Conservation (phyloP, 73 alveolate species). For the Diophrys sp. region DNA sequence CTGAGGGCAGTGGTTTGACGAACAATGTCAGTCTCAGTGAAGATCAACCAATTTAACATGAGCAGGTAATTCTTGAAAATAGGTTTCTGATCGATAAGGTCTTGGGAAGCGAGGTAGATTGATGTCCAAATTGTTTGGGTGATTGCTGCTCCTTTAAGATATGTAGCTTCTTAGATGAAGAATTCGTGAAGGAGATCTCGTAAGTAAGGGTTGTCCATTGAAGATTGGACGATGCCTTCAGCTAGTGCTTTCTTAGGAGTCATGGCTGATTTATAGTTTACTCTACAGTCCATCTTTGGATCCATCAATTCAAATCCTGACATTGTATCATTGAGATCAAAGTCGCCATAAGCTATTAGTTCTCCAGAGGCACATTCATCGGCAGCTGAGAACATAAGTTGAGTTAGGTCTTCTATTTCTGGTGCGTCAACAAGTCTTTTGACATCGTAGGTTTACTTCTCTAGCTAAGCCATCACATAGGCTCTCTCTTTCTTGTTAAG, state of each 20-base stretch:
- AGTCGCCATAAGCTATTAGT: constrained; percentile 7
- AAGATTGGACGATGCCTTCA: constrained; percentile 25
- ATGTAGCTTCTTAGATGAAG: constrained; percentile 31
- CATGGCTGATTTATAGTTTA: constrained; percentile 20
- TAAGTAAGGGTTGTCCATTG: constrained; percentile 11
- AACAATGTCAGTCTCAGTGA: constrained; percentile 24
- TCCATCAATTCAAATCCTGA: constrained; percentile 62
- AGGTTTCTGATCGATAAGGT: constrained; percentile 18
- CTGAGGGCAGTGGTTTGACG: constrained; percentile 20
- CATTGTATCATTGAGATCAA: constrained; percentile 60
- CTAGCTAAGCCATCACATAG: not conserved
- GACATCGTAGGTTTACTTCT: not conserved
- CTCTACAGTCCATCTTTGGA: constrained; percentile 55
- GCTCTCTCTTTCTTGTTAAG: not conserved
- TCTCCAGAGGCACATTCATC: not conserved
- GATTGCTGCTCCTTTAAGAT: constrained; percentile 25
- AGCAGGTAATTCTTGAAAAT: constrained; percentile 17
- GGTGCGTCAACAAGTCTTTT: not conserved
- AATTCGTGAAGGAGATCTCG: constrained; percentile 31
- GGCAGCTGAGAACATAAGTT: not conserved
- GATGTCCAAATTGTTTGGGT: constrained; percentile 35
- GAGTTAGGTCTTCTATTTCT: not conserved
- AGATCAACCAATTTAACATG: constrained; percentile 21
- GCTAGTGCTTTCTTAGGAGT: constrained; percentile 27
- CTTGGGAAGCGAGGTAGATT: constrained; percentile 19